A percentile compares a stretch with the other conserved stretches of the same genome.
These are phyloP conservation scores for Penicillium capsulatum DNA, from an alignment of 2,329 filamentous ascomycete genomes.

Conservation along the genomic window DNA sequence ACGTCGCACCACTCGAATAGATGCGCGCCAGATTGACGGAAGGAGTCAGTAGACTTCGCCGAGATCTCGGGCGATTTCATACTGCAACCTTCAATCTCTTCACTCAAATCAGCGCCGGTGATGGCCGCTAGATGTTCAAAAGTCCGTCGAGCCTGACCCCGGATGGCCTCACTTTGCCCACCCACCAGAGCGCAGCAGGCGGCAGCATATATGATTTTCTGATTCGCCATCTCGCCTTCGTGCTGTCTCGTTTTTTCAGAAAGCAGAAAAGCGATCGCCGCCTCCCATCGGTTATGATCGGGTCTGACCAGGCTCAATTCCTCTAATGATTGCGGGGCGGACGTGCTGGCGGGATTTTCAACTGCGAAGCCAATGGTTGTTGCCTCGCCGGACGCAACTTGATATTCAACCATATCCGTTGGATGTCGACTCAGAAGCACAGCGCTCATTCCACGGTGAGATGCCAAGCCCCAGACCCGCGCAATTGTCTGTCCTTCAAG, in stretches of 20 bases:
- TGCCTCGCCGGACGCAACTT: conserved; percentile 46
- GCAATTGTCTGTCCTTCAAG: conserved; percentile 49
- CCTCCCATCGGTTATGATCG: conserved; percentile 19
- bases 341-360: conserved; percentile 10
- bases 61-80: conserved; percentile 13
- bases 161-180: conserved; percentile 20
- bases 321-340: conserved; percentile 10
- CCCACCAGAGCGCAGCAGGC: conserved; percentile 35
- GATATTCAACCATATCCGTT: conserved; percentile 55
- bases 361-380: conserved; percentile 37
- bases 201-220: conserved; percentile 35
- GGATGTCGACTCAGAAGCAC: conserved; percentile 53
- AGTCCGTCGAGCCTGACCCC: conserved; percentile 22
- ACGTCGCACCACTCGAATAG: conserved; percentile 51
- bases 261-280: conserved; percentile 29
- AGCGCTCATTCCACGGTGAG: conserved; percentile 47
- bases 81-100: conserved; percentile 31
- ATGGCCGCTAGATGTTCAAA: conserved; percentile 26
- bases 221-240: conserved; percentile 19
- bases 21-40: conserved; percentile 21
- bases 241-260: conserved; percentile 14
- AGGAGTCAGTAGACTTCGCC: conserved; percentile 22
- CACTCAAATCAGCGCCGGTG: conserved; percentile 29
- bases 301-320: conserved; percentile 12
- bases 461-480: conserved; percentile 53